Evolutionary conservation across 805 yeast species (phyloP), one percentile per base, ranked within the genome.

Genomic region (Myxozyma mucilagina): DNA sequence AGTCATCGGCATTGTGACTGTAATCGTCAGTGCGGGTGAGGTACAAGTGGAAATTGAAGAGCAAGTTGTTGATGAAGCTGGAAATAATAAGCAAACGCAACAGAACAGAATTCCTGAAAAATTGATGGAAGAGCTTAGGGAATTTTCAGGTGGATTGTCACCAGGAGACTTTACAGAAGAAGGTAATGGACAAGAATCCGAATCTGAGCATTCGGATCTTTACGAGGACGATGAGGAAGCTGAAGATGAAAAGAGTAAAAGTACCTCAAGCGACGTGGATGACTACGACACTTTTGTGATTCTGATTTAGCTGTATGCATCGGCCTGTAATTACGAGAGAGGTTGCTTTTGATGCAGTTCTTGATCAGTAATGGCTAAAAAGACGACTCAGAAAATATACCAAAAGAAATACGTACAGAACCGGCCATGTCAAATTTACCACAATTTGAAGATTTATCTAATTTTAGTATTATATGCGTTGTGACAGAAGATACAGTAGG

Each of bases 1-100:
- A 31, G 60, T 51, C 1, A 59, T 61, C 50, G 65, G 65, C 3
- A 43, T 56, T 10, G 65, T 61, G 13, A 58, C 57, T 1, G 63
- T 61, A 13, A 35, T 50, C 3, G 65, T 61, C 10, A 35, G 35
- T 20, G 38, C 35, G 10, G 65, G 65, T 14, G 34, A 50, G 35
- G 63, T 61, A 10, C 52, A 29, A 14, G 60, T 61, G 18, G 47
- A 45, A 47, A 50, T 61, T 9, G 64, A 61, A 11, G 60, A 51
- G n/a, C 38, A 29, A 16, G 44, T 18, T 10, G 18, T 16, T 16
- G 48, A 18, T n/a, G 34, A 5, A 6, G 24, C 34, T 4, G 54
- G 8, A 16, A 53, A 35, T 3, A 53, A 61, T 9, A 35, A 56
- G 36, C 35, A 48, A 24, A 44, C 31, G 11, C 35, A 59, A 16